These are phyloP conservation scores for Fusarium odoratissimum DNA, from an alignment of 2,329 filamentous ascomycete genomes.

Conservation along the genomic window DNA sequence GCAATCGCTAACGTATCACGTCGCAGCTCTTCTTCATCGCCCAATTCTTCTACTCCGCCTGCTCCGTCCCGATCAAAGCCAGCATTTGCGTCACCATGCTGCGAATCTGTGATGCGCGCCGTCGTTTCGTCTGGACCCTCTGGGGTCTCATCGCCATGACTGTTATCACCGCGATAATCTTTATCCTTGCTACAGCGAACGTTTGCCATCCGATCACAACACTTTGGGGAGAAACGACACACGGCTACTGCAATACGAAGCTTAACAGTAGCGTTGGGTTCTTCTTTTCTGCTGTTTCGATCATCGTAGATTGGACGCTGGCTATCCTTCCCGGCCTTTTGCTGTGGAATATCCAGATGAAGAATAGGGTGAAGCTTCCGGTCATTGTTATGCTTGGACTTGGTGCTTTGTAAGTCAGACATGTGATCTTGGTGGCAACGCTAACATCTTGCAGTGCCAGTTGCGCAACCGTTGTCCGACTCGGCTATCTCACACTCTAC, in stretches of 20 bases:
- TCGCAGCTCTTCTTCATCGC: conserved; percentile 37
- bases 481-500: conserved; percentile 37
- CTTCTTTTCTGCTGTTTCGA: conserved; percentile 42
- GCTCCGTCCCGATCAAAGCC: conserved; percentile 42
- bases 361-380: conserved; percentile 35
- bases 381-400: conserved; percentile 37
- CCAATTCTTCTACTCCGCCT: conserved; percentile 35
- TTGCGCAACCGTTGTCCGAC: conserved; percentile 38
- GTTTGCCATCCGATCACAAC: conserved; percentile 43
- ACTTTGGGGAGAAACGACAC: conserved; percentile 35
- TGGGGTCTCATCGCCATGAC: conserved; percentile 28
- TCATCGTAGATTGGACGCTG: conserved; percentile 44
- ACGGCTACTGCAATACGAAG: conserved; percentile 29
- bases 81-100: conserved; percentile 47
- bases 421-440: accelerated
- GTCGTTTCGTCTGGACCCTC: conserved; percentile 28
- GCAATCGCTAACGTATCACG: accelerated
- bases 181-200: conserved; percentile 37
- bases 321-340: conserved; percentile 43
- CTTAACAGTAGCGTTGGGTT: conserved; percentile 40
- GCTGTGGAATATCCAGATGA: conserved; percentile 46
- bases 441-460: conserved; percentile 31
- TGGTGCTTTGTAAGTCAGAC: conserved; percentile 30
- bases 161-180: conserved; percentile 25
- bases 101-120: conserved; percentile 39